Evolutionary conservation across 306 rosid genomes (phyloP).

Genomic region (Fragaria vesca): DNA sequence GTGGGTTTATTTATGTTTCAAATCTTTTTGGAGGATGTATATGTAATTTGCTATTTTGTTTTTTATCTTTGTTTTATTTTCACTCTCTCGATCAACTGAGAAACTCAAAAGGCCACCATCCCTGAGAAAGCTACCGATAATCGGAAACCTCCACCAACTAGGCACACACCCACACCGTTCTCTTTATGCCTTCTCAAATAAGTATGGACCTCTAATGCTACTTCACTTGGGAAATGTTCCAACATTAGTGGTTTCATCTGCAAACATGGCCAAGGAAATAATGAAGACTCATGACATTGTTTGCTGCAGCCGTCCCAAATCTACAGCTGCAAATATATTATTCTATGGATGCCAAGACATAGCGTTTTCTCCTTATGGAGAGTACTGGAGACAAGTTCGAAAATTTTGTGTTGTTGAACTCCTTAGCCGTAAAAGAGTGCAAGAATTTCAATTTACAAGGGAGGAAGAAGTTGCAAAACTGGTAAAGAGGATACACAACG

Average conservation of each 20-base stretch:
- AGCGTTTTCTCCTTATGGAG: constrained; percentile 26
- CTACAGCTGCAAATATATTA: constrained; percentile 1
- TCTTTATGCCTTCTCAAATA: constrained; percentile 14
- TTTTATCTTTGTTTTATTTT: no score
- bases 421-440: constrained; percentile 37
- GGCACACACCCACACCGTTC: no score
- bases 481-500: constrained; percentile 5
- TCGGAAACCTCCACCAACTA: no score
- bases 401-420: constrained; percentile 35
- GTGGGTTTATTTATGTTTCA: no score
- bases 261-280: constrained; percentile 28
- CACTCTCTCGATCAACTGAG: no score
- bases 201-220: constrained; percentile 39
- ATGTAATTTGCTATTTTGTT: no score
- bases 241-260: constrained; percentile 37
- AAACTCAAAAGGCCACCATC: no score
- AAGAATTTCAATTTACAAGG: constrained; percentile 16
- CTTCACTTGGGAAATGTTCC: constrained; percentile 30
- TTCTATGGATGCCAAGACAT: constrained; percentile 32
- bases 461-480: constrained; percentile 23
- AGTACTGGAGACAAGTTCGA: constrained; percentile 36
- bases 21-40: no score
- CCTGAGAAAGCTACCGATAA: no score
- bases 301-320: constrained; percentile 20
- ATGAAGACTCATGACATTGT: constrained; percentile 25